These are phyloP conservation scores for Phyllosticta citrichinensis DNA, from an alignment of 2,329 filamentous ascomycete genomes.

Conservation along the genomic window DNA sequence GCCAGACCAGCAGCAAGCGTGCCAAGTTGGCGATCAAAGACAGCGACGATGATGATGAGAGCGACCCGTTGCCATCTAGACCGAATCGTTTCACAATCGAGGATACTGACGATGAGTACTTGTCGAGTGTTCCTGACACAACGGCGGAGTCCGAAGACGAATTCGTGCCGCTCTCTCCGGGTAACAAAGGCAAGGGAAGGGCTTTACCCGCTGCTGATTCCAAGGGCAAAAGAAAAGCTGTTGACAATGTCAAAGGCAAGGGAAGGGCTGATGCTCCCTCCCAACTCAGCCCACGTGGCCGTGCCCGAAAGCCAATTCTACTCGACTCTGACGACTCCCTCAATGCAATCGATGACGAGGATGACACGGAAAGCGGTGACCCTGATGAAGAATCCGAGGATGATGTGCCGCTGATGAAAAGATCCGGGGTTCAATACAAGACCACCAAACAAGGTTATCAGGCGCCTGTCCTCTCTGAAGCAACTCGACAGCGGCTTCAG, in stretches of 20 bases:
- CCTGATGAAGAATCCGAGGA: background rate
- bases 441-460: background rate
- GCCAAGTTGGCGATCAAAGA: slow-evolving; percentile 17
- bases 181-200: slow-evolving; percentile 3
- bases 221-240: background rate
- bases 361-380: background rate
- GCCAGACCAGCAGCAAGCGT: slow-evolving; percentile 26
- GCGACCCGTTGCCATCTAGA: slow-evolving; percentile 19
- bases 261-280: slow-evolving; percentile 17
- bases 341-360: background rate
- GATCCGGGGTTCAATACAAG: background rate
- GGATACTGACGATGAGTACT: slow-evolving; percentile 5
- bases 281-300: background rate
- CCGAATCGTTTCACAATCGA: slow-evolving; percentile 20
- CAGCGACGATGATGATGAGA: slow-evolving; percentile 19
- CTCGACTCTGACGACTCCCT: background rate
- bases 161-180: slow-evolving; percentile 2
- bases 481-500: background rate
- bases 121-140: slow-evolving; percentile 2
- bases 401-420: background rate
- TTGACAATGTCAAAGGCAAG: slow-evolving; percentile 13
- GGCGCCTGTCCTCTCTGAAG: background rate
- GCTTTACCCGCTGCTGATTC: slow-evolving; percentile 11
- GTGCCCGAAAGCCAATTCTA: background rate
- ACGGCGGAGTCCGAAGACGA: background rate